phyloP scores from a whole-genome alignment of 169 alveolate species.

The Ichthyophthirius multifiliis region DNA sequence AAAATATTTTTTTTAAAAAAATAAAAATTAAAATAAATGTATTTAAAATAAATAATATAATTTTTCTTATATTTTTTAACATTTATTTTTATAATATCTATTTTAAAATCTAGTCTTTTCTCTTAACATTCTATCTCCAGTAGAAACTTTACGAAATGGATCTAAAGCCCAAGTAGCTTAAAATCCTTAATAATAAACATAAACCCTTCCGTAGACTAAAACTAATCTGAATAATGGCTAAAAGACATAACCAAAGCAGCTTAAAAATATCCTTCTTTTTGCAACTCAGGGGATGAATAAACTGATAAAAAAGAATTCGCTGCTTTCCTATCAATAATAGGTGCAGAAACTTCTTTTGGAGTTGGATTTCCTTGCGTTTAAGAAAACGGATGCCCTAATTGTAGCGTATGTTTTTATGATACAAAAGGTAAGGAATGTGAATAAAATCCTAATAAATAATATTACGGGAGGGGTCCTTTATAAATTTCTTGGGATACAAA shows the following conservation, averaged over 20 bases:
- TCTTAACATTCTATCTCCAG: too few species aligned
- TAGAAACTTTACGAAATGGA: too few species aligned
- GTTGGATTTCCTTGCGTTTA: not conserved
- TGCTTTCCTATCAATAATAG: not conserved
- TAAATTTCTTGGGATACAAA: not conserved
- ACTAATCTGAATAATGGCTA: conserved; percentile 3
- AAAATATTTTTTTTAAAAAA: too few species aligned
- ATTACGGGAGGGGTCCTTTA: not conserved
- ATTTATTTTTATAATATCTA: too few species aligned
- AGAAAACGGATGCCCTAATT: not conserved
- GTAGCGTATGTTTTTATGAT: not conserved
- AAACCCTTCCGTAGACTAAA: too few species aligned
- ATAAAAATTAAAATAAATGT: too few species aligned
- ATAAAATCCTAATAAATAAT: not conserved
- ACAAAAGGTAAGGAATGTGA: not conserved
- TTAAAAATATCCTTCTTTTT: not conserved
- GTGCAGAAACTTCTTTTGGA: not conserved
- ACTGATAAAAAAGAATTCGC: not conserved
- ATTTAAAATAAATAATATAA: too few species aligned
- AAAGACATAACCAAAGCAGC: not conserved
- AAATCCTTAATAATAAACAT: too few species aligned
- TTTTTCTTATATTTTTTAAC: too few species aligned
- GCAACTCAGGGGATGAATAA: not conserved
- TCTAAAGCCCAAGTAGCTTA: too few species aligned
- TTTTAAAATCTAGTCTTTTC: too few species aligned